phyloP scores from a whole-genome alignment of 352 stramenopile genomes.

The Pythium sp. region DNA sequence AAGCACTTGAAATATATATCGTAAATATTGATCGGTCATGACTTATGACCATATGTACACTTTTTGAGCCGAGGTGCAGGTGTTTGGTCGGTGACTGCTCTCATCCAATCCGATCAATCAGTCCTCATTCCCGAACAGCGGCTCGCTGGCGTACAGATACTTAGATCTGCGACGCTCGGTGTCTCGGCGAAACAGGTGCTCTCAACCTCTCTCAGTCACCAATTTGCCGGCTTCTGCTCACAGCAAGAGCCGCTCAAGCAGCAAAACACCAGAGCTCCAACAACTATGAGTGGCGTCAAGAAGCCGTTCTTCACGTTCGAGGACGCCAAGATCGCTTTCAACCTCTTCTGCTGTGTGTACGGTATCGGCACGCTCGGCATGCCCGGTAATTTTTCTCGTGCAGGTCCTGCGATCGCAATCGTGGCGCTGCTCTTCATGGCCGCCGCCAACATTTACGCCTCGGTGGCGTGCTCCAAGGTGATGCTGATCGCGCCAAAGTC shows the following conservation, averaged over 20 bases:
- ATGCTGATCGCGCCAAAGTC: slow-evolving; percentile 21
- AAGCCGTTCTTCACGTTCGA: slow-evolving; percentile 24
- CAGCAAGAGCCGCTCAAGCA: not conserved
- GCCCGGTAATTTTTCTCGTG: slow-evolving; percentile 26
- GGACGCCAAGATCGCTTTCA: slow-evolving; percentile 26
- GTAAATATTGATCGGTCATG: not conserved
- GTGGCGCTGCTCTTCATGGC: slow-evolving; percentile 32
- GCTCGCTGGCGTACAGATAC: not conserved
- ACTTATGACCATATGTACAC: not conserved
- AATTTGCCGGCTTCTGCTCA: slow-evolving; percentile 1
- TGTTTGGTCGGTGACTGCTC: not conserved
- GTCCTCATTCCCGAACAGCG: not conserved
- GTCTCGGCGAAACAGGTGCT: not conserved
- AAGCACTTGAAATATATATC: not conserved
- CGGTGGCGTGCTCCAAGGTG: slow-evolving; percentile 24
- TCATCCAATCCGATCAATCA: slow-evolving; percentile 1
- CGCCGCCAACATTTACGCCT: slow-evolving; percentile 26
- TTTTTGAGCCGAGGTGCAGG: not conserved
- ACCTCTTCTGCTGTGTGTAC: slow-evolving; percentile 24
- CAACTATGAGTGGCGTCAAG: not conserved
- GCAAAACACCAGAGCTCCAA: not conserved
- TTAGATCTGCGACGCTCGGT: not conserved
- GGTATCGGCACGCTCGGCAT: slow-evolving; percentile 33
- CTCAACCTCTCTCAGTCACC: not conserved
- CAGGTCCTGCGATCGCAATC: slow-evolving; percentile 18